Conservation (phyloP, 257 asterid genomes). For the Ballota nigra region DNA sequence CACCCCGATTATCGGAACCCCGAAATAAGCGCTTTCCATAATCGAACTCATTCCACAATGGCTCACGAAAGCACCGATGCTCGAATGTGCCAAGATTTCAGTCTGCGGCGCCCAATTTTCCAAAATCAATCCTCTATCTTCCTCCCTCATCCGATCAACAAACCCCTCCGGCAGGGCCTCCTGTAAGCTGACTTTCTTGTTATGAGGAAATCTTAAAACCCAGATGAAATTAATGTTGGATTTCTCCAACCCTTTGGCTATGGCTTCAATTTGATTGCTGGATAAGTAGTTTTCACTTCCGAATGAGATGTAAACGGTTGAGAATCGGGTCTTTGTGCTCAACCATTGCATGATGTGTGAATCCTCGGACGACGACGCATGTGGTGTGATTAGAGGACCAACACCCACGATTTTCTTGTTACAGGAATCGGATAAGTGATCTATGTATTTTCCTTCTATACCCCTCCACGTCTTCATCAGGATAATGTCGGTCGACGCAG, state of each 20-base stretch:
- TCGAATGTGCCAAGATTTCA: conserved; percentile 28
- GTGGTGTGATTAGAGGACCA: conserved; percentile 28
- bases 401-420: not conserved
- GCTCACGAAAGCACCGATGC: conserved; percentile 31
- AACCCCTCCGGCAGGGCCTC: conserved; percentile 31
- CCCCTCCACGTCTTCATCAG: conserved; percentile 9
- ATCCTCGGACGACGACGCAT: not conserved
- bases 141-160: conserved; percentile 21
- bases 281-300: conserved; percentile 47
- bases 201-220: not conserved
- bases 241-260: conserved; percentile 29
- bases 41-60: conserved; percentile 41
- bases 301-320: conserved; percentile 41
- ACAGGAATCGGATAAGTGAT: not conserved
- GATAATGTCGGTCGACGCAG: not conserved
- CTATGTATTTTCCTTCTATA: conserved; percentile 13
- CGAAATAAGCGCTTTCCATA: conserved; percentile 29
- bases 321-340: conserved; percentile 17
- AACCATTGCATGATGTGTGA: conserved; percentile 38
- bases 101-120: conserved; percentile 37
- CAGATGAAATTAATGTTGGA: conserved; percentile 11
- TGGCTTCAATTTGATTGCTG: conserved; percentile 27
- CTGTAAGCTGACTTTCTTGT: not conserved
- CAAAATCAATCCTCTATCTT: conserved; percentile 27
- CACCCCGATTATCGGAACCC: conserved; percentile 30